Evolutionary conservation across 2,329 filamentous ascomycete species (phyloP).

Genomic region (Neobulgaria alba): DNA sequence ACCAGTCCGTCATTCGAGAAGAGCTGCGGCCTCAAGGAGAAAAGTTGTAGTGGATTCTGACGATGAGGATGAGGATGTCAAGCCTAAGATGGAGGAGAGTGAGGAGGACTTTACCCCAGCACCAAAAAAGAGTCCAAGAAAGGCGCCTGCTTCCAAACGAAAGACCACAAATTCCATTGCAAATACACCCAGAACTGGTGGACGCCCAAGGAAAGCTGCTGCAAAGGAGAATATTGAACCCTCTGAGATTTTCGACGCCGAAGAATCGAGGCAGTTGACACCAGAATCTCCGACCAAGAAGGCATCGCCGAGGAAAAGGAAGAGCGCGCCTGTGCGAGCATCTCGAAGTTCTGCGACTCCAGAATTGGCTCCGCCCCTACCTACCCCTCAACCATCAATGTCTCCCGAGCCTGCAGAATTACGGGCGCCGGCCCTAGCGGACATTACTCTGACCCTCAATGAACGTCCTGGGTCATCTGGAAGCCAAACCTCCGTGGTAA

Average conservation of each 20-base stretch:
- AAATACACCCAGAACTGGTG: conserved; percentile 18
- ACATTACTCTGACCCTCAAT: conserved; percentile 66
- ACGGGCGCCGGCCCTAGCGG: conserved; percentile 54
- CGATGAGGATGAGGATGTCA: conserved; percentile 56
- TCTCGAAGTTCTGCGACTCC: conserved; percentile 26
- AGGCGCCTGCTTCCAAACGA: conserved; percentile 43
- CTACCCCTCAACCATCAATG: conserved; percentile 45
- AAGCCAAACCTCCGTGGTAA: conserved; percentile 44
- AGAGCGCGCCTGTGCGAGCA: conserved; percentile 40
- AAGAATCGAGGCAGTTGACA: conserved; percentile 40
- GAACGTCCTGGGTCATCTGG: conserved; percentile 44
- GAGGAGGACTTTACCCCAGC: conserved; percentile 75
- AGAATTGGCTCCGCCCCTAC: conserved; percentile 30
- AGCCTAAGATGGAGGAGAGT: conserved; percentile 50
- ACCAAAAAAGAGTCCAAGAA: conserved; percentile 43
- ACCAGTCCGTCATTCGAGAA: conserved; percentile 48
- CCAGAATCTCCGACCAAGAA: conserved; percentile 47
- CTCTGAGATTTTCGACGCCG: conserved; percentile 50
- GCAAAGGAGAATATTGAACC: conserved; percentile 45
- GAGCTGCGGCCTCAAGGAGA: conserved; percentile 51
- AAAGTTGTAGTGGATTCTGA: conserved; percentile 68
- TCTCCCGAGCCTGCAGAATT: conserved; percentile 47
- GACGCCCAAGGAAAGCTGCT: conserved; percentile 35
- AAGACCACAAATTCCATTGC: conserved; percentile 31
- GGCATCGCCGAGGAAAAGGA: conserved; percentile 57